Base-by-base conservation (phyloP, 805 yeast species). In the Saccharomycopsis selenospora region DNA sequence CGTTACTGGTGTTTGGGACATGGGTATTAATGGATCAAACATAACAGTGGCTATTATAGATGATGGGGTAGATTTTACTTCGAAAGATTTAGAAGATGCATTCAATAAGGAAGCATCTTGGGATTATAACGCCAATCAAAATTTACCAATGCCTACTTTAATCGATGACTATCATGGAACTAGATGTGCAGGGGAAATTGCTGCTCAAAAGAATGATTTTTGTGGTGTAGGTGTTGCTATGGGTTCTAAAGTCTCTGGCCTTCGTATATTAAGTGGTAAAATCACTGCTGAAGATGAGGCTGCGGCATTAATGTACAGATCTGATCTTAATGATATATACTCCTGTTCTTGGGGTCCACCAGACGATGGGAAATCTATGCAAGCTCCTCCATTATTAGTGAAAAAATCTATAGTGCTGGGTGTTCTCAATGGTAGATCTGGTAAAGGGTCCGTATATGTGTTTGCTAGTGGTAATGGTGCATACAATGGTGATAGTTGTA, bases 291-390 rank as follows among this genome's bases (percentile, higher is more conserved):
- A 82, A 50, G 95, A 90, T 54, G 99, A 93, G 65, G 98, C 98
- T 0, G 78, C 85, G 2, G 85, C 98, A 1, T 69, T 93, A 72
- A 73, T 85, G 30, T 84, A 85, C 64, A 90, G 80, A 0, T 68
- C 85, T 54, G 90, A 87, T 53, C 76, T 78, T 24, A 93, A 93
- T 64, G 96, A 93, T 63, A 93, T 93, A 36, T 93, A 89, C 63
- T 86, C 96, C 2, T 93, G 99, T 65, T 88, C 96, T 3, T 93
- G 99, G 99, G 99, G 99, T 5, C 99, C 99, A 2, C 76, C 88
- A 2, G 99, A 93, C 64, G 86, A 91, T 62, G 99, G 99, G 0
- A 72, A 64, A 49, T 77, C 95, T 1, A 77, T 93, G 73, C 89
- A 86, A 46, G 93, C 79, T 3, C 99, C 99, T 0, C 85, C 86